Base-by-base conservation (phyloP, 73 alveolate species). In the Stentor roeselii region DNA sequence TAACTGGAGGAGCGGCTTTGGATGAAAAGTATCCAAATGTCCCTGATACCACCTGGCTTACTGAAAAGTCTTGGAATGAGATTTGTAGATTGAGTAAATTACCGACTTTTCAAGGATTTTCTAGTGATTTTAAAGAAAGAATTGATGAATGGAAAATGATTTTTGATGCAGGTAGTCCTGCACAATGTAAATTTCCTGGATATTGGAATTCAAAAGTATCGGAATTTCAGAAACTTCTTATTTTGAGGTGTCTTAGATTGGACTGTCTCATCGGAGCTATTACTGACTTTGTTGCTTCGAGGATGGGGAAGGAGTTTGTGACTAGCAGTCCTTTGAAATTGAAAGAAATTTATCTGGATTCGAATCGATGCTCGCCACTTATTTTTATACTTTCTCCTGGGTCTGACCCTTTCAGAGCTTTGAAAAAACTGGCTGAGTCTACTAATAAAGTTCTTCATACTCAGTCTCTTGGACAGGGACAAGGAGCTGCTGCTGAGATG, bases 321-420 rank as follows among this genome's bases (percentile, higher is more conserved):
- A 93, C 89, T 78, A 99, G 99, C 4, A 99, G 99, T 59, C 99
- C 99, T 38, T 98, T 98, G 82, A 99, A 98, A 78, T 86, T 98
- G 76, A 98, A 96, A 31, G 93, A 93, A 58, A 91, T 98, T 58
- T 98, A 95, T 83, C 89, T 92, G 75, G 99, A 98, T 82, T 97
- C 99, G 39, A 76, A 83, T 83, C 82, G 92, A 77, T 91, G 92
- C 40, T 95, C 99, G 2, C 99, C 99, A 2, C 88, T 98, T 82
- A 95, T 98, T 42, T 98, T 98, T 94, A 98, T 98, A 42, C 93
- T 98, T n/a, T 97, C 99, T 4, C 99, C 99, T 30, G 99, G 99
- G 37, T 91, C 99, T 15, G 99, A 98, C 78, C 99, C 99, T 2
- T 94, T 97, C 39, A 94, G 95, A 89, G 92, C 92, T 86, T 90